Evolutionary conservation across 345 rosid species (phyloP).

Genomic region (Citropsis articulata): DNA sequence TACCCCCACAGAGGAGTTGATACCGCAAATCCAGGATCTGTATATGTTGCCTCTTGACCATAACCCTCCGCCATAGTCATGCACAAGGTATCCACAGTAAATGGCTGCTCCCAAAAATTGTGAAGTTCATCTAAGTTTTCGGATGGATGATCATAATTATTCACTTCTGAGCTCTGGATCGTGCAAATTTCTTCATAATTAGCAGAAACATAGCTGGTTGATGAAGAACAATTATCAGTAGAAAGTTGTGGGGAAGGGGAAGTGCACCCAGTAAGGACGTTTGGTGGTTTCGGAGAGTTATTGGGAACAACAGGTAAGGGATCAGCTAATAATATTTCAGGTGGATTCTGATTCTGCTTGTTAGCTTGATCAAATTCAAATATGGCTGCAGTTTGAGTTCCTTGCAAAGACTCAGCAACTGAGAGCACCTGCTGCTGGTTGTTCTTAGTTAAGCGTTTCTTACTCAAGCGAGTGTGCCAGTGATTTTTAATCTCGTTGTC

Average conservation of each 20-base stretch:
- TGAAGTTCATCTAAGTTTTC: not conserved
- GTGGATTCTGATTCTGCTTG: not conserved
- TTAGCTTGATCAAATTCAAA: not conserved
- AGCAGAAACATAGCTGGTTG: not conserved
- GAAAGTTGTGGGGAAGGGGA: not conserved
- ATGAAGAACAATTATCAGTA: not conserved
- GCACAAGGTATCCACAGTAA: not conserved
- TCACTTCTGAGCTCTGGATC: not conserved
- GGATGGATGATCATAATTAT: not conserved
- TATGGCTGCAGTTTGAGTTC: not conserved
- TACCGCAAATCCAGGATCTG: not conserved
- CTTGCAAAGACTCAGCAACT: not conserved
- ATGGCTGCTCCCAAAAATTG: constrained; percentile 5
- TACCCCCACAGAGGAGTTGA: not conserved
- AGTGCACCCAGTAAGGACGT: too few relatives aligned
- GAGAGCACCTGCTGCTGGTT: constrained; percentile 9
- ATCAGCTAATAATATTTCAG: not conserved
- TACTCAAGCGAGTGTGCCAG: constrained; percentile 36
- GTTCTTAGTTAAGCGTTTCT: constrained; percentile 3
- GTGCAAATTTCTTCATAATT: not conserved
- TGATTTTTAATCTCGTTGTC: constrained; percentile 19
- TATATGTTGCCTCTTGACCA: not conserved
- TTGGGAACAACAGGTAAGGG: not conserved
- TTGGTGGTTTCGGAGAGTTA: not conserved
- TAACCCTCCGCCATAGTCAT: not conserved